Base-by-base conservation (phyloP, 768 basidiomycete species). In the Podaxis rugospora region DNA sequence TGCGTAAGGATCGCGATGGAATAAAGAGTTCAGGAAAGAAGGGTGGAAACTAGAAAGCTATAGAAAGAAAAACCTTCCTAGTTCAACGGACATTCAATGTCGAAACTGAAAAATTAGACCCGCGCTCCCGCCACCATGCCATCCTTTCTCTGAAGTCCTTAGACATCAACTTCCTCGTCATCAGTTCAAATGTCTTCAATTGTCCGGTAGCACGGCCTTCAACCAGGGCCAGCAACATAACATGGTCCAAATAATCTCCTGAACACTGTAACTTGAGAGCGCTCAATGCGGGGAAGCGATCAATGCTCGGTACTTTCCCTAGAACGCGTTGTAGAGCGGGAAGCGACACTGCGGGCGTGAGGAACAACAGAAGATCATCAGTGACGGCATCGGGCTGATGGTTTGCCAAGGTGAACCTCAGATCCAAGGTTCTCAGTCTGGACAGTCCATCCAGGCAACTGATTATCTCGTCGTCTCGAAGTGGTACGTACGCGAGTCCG, bases 401-500 rank as follows among this genome's bases (percentile, higher is more conserved):
- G 47, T 73, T 74, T 55, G 65, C 69, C 27, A 76, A 58, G 3
- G 75, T 71, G 61, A 76, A 75, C 4, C 72, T 69, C 37, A 82
- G 63, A 32, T 72, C 69, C 51, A 80, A 65, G 37, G 66, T 60
- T 10, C 62, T 66, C 27, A 80, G 62, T 4, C 60, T 55, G 16
- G 75, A 71, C 16, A 78, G 57, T 18, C 63, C 63, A 28, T 61
- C 54, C n/a, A 82, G 62, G 57, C 69, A 73, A 25, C 68, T 66
- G 21, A 76, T 36, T 10, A 78, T 59, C 40, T 75, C 67, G 36
- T 51, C 53, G 56, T 76, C 75, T 16, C 70, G 67, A 50, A 79
- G 42, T 5, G 79, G 79, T 40, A 80, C 70, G 59, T 79, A 79
- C 11, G 70, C 64, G 5, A 82, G 63, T 35, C 63, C 66, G 51